Evolutionary conservation across 2,329 filamentous ascomycete species (phyloP), one percentile per base, ranked within the genome.

Genomic region (Chalara sp.): DNA sequence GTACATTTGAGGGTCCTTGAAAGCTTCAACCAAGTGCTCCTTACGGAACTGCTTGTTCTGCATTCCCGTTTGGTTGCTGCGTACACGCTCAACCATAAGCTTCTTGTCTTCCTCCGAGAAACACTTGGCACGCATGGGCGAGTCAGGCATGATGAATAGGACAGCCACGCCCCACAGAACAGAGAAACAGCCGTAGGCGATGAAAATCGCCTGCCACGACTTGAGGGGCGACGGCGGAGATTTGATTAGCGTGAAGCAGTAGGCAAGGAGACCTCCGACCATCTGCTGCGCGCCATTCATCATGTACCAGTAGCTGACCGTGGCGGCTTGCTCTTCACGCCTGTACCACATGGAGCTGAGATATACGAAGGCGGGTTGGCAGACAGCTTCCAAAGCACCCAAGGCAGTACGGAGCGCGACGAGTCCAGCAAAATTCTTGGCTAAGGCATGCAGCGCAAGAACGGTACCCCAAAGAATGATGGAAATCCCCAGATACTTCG

Each of bases 211-310:
- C 63, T 83, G 82, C 81, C 81, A 85, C 0, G 79, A 76, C 31
- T 75, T 79, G 46, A 86, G 73, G 5, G 68, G 57, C 21, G 21
- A 21, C 0, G 76, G 72, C 1, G 76, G 75, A 42, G 77, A 63
- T 13, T 72, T 8, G 77, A 80, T 49, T 45, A 63, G 56, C 2
- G 62, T 55, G 52, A 85, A 83, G 10, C 80, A 81, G 57, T 84
- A 86, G 1, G 82, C 80, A 0, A 85, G 67, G 4, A 81, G 60
- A 3, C 81, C 81, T 6, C 82, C 82, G 37, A 84, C 72, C 28
- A 85, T 81, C 63, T 82, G 84, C 62, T 88, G 84, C 1, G 74
- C 76, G 2, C 85, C 84, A 62, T 88, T 89, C 83, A 87, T 88
- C 80, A 86, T 86, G 65, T 86, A 86, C 62, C 62, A 65, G 50